Conservation (phyloP, 1,139 yeast species). For the Lodderomyces margitis region DNA sequence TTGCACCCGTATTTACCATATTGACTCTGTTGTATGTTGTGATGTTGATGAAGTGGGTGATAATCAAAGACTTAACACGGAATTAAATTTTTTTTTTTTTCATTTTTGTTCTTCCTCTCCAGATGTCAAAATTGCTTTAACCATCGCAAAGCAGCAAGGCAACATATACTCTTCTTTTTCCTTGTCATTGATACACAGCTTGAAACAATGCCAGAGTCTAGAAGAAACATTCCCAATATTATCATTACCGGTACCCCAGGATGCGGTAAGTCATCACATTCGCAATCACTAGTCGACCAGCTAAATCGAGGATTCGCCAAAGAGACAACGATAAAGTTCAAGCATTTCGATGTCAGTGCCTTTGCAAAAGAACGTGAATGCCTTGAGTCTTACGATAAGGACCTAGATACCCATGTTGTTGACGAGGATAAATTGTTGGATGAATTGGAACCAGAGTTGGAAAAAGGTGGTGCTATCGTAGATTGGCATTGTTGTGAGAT, state of each 20-base stretch:
- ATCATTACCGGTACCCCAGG: conserved; percentile 97
- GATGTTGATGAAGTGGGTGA: not conserved
- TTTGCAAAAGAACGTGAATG: conserved; percentile 77
- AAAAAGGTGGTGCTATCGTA: conserved; percentile 78
- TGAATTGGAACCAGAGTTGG: conserved; percentile 71
- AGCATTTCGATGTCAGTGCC: conserved; percentile 71
- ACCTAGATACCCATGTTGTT: conserved; percentile 80
- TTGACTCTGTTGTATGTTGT: not conserved
- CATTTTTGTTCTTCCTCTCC: conserved; percentile 1
- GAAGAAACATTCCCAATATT: conserved; percentile 67
- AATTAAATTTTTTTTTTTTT: conserved; percentile 4
- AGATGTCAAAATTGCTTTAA: not conserved
- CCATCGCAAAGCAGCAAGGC: not conserved
- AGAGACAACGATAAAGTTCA: conserved; percentile 25
- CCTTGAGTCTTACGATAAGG: conserved; percentile 82
- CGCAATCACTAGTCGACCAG: conserved; percentile 57
- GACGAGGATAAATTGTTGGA: conserved; percentile 90
- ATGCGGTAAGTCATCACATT: conserved; percentile 90
- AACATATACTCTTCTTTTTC: no score
- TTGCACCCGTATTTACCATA: not conserved
- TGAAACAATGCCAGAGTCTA: conserved; percentile 21
- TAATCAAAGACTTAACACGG: not conserved
- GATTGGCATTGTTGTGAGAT: conserved; percentile 99
- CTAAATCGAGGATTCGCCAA: conserved; percentile 28
- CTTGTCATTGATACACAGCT: not conserved